A percentile compares a stretch with the other conserved stretches of the same genome.
Conservation (phyloP, 2,329 filamentous ascomycete species). For the Ampelomyces quisqualis region DNA sequence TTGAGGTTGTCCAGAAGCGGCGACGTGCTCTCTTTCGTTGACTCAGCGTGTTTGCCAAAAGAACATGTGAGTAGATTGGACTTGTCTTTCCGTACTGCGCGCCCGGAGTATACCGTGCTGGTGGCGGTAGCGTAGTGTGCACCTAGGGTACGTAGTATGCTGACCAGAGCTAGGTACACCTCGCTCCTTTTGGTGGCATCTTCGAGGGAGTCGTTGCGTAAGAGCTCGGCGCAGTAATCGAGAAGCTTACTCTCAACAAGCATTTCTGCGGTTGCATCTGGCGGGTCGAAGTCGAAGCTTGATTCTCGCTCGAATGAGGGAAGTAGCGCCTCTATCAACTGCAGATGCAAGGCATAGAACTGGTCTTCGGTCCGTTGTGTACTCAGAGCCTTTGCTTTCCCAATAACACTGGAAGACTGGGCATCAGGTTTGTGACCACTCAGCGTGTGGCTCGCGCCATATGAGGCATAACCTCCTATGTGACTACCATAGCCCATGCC, state of each 20-base stretch:
- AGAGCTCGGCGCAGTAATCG: conserved; percentile 42
- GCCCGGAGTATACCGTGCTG: conserved; percentile 37
- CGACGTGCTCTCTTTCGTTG: conserved; percentile 12
- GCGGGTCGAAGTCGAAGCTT: conserved; percentile 35
- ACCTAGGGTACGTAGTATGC: conserved; percentile 44
- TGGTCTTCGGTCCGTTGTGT: conserved; percentile 13
- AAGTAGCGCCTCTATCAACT: conserved; percentile 28
- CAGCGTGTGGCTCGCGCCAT: conserved; percentile 1
- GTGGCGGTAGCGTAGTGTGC: conserved; percentile 33
- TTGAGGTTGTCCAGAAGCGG: conserved; percentile 29
- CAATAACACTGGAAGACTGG: background rate
- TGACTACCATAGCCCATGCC: conserved; percentile 16
- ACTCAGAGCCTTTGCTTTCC: conserved; percentile 11
- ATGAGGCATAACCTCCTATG: background rate
- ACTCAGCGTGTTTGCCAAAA: conserved; percentile 12
- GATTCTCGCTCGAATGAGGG: conserved; percentile 20
- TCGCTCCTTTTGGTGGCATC: conserved; percentile 36
- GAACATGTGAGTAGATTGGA: conserved; percentile 44
- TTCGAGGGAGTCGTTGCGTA: conserved; percentile 47
- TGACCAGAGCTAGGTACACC: conserved; percentile 45
- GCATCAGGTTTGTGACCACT: background rate
- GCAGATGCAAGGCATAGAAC: conserved; percentile 14
- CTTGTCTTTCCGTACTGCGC: conserved; percentile 35
- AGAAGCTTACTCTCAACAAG: conserved; percentile 42
- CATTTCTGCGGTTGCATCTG: conserved; percentile 33